A percentile compares a stretch with the other conserved stretches of the same genome.
Evolutionary conservation across 148 eudicot genomes (phyloP).

Genomic region (Rhododendron griersonianum): DNA sequence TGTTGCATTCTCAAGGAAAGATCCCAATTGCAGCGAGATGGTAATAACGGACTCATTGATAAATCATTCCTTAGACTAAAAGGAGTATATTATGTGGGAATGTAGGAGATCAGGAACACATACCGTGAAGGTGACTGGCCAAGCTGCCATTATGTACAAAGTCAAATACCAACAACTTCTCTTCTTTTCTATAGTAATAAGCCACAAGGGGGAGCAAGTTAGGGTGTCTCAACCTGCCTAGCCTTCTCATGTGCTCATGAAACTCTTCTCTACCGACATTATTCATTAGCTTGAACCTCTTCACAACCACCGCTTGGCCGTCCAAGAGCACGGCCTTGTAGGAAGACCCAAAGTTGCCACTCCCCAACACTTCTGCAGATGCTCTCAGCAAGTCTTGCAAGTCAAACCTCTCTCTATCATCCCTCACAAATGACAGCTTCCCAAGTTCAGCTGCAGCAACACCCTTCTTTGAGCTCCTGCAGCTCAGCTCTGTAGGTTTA

Average conservation of each 20-base stretch:
- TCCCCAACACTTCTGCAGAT: conserved; percentile 81
- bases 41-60: background rate
- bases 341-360: conserved; percentile 75
- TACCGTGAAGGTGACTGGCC: conserved; percentile 74
- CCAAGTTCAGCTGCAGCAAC: conserved; percentile 18
- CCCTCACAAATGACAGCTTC: conserved; percentile 57
- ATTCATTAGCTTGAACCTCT: conserved; percentile 77
- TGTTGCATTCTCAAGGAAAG: background rate
- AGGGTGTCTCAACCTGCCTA: conserved; percentile 59
- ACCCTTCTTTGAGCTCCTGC: conserved; percentile 4
- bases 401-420: conserved; percentile 61
- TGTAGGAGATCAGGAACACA: background rate
- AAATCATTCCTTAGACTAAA: background rate
- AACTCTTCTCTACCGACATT: conserved; percentile 56
- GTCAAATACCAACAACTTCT: conserved; percentile 64
- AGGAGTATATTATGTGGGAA: background rate
- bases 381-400: conserved; percentile 72
- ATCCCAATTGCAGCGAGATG: background rate
- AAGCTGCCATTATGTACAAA: conserved; percentile 46
- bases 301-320: conserved; percentile 63
- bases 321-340: conserved; percentile 69
- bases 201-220: conserved; percentile 68
- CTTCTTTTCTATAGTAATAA: conserved; percentile 70
- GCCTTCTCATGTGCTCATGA: conserved; percentile 52
- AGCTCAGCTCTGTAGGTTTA: background rate